These are phyloP conservation scores for Suzukiozyma palmioleophila DNA, from an alignment of 1,139 yeast genomes.

Conservation along the genomic window DNA sequence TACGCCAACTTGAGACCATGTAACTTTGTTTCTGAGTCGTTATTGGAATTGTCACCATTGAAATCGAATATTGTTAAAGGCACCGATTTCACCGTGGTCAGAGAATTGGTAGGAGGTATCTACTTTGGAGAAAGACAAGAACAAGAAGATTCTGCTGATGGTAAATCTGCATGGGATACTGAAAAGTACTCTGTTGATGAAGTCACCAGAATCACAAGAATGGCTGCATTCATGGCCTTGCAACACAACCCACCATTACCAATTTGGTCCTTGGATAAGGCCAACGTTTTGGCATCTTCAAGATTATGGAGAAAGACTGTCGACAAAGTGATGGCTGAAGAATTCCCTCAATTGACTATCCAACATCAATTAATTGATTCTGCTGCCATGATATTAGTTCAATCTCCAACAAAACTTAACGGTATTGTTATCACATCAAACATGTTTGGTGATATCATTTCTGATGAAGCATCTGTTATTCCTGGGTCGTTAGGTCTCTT, in stretches of 20 bases:
- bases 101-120: conserved; percentile 97
- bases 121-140: conserved; percentile 95
- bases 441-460: conserved; percentile 97
- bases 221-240: conserved; percentile 96
- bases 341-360: conserved; percentile 80
- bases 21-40: conserved; percentile 82
- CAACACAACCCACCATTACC: conserved; percentile 93
- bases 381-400: conserved; percentile 95
- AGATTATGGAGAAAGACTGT: conserved; percentile 95
- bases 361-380: conserved; percentile 96
- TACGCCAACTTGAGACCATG: conserved; percentile 97
- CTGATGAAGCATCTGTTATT: conserved; percentile 96
- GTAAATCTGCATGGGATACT: conserved; percentile 79
- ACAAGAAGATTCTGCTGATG: conserved; percentile 72
- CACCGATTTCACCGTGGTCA: conserved; percentile 85
- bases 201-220: conserved; percentile 90
- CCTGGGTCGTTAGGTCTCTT: conserved; percentile 95
- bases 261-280: conserved; percentile 94
- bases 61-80: conserved; percentile 82
- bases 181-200: conserved; percentile 88
- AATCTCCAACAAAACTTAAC: conserved; percentile 83
- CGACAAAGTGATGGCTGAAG: conserved; percentile 73
- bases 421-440: conserved; percentile 90
- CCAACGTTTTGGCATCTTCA: conserved; percentile 93
- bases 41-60: conserved; percentile 83